These are phyloP conservation scores for Leonotis leonurus DNA, from an alignment of 257 asterid genomes.

Conservation along the genomic window DNA sequence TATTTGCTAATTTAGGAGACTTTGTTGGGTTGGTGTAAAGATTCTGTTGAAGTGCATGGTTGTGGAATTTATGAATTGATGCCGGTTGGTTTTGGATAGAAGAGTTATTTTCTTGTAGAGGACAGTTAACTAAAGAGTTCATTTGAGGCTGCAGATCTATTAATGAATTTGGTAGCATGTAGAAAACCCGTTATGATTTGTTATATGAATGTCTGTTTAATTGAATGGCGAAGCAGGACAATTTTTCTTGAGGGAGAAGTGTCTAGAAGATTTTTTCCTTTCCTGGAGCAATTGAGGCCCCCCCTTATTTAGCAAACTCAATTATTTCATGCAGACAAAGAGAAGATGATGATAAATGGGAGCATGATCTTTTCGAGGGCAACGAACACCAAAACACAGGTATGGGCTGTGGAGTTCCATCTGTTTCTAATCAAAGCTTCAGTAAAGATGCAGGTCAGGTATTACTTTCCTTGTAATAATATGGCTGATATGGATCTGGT, in stretches of 20 bases:
- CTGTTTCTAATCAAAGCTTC: background rate
- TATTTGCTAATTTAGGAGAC: background rate
- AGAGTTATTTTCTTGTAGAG: background rate
- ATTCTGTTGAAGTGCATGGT: background rate
- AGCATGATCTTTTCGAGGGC: conserved; percentile 65
- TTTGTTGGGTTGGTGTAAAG: background rate
- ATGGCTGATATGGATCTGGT: conserved; percentile 2
- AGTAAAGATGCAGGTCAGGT: background rate
- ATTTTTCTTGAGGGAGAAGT: conserved; percentile 12
- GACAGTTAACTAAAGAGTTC: background rate
- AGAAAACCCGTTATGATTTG: conserved; percentile 1
- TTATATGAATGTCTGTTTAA: conserved; percentile 13
- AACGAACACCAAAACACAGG: conserved; percentile 43
- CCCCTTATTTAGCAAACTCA: conserved; percentile 14
- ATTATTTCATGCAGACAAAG: conserved; percentile 58
- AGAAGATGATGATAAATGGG: conserved; percentile 88
- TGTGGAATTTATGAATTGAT: background rate
- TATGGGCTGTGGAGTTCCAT: conserved; percentile 39
- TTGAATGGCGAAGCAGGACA: conserved; percentile 26
- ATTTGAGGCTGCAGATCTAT: background rate
- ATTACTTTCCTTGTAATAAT: conserved; percentile 10
- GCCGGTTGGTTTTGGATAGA: background rate
- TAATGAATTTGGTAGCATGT: conserved; percentile 10
- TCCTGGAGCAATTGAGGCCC: conserved; percentile 14
- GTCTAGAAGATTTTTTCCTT: conserved; percentile 18